A percentile compares a stretch with the other conserved stretches of the same genome.
phyloP scores from a whole-genome alignment of 495 filamentous ascomycete species.

The Hypoxylon lenormandii region DNA sequence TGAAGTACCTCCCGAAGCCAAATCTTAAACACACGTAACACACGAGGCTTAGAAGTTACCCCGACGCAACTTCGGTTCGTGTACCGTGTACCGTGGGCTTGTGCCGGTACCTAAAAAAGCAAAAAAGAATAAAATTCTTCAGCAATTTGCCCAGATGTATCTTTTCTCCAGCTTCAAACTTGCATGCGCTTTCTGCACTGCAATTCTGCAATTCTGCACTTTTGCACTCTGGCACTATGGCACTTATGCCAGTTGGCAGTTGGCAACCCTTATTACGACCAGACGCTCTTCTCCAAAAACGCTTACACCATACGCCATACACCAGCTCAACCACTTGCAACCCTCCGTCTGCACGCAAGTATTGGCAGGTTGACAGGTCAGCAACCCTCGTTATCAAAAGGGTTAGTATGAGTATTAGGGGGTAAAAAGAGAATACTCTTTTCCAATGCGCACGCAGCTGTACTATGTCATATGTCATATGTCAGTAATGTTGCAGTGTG shows the following conservation, averaged over 20 bases:
- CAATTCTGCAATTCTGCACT: conserved; percentile 6
- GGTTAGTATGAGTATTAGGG: too few relatives aligned
- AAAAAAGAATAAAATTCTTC: conserved; percentile 30
- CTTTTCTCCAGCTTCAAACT: neutral
- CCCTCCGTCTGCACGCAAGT: too few relatives aligned
- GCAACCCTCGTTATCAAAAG: conserved; percentile 15
- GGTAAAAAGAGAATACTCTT: neutral
- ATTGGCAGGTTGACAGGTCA: conserved; percentile 1
- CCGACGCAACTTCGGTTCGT: conserved; percentile 32
- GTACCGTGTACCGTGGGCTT: conserved; percentile 2
- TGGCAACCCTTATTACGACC: neutral
- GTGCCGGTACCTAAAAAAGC: neutral
- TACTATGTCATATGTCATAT: conserved; percentile 10
- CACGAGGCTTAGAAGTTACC: conserved; percentile 12
- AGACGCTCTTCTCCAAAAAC: conserved; percentile 4
- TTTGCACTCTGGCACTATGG: conserved; percentile 2
- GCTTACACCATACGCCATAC: neutral
- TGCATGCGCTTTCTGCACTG: conserved; percentile 25
- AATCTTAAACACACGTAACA: conserved; percentile 1
- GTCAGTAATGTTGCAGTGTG: conserved; percentile 3
- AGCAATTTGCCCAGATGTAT: too few relatives aligned
- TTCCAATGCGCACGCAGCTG: conserved; percentile 13
- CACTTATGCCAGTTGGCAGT: neutral
- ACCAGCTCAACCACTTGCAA: neutral
- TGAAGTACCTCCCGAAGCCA: conserved; percentile 18